Evolutionary conservation across 495 filamentous ascomycete species (phyloP).

Genomic region (Margaritispora aquatica): DNA sequence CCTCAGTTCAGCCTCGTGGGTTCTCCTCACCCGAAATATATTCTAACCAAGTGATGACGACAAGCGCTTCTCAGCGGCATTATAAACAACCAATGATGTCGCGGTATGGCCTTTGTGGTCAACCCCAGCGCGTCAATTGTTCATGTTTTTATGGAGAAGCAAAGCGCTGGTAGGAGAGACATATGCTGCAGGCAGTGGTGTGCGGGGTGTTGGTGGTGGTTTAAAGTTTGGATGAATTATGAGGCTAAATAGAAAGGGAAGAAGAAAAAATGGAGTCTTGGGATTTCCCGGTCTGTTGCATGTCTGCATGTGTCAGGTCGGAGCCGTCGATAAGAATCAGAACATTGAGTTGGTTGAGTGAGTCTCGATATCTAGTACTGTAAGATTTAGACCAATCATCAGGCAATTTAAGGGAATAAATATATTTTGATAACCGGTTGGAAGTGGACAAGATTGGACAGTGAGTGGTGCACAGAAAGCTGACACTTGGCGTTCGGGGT

Average conservation of each 20-base stretch:
- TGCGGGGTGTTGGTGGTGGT: not conserved
- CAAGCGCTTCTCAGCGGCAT: constrained; percentile 8
- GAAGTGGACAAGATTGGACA: not conserved
- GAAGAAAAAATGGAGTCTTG: too few relatives aligned
- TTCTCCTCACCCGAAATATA: not conserved
- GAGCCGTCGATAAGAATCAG: too few relatives aligned
- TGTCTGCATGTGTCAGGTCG: too few relatives aligned
- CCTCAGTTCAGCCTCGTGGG: constrained; percentile 3
- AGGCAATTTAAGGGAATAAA: too few relatives aligned
- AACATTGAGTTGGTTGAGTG: too few relatives aligned
- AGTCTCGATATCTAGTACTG: too few relatives aligned
- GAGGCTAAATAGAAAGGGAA: not conserved
- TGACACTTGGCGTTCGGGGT: constrained; percentile 1
- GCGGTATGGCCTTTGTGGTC: not conserved
- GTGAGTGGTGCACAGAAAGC: not conserved
- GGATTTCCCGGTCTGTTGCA: not conserved
- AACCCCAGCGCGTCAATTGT: not conserved
- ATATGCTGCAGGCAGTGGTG: too few relatives aligned
- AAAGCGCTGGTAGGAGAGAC: too few relatives aligned
- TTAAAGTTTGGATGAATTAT: not conserved
- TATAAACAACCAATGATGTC: not conserved
- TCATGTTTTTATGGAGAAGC: not conserved
- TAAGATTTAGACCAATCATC: too few relatives aligned
- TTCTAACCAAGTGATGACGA: constrained; percentile 14
- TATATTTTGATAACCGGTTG: not conserved